Evolutionary conservation across 768 basidiomycete species (phyloP).

Genomic region (Paxillus ammoniavirescens): DNA sequence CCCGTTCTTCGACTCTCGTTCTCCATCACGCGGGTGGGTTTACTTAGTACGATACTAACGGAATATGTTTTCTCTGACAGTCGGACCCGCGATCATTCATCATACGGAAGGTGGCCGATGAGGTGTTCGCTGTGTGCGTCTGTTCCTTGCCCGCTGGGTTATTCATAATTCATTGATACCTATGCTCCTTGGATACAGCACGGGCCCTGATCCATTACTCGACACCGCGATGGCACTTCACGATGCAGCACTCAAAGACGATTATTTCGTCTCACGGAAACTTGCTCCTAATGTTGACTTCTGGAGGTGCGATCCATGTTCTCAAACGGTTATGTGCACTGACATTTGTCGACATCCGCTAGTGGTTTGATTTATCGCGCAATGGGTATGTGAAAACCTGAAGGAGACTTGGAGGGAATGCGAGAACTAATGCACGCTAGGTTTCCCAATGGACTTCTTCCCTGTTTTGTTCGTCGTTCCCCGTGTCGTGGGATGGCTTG

Average conservation of each 20-base stretch:
- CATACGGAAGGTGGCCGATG: conserved; percentile 85
- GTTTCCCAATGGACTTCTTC: conserved; percentile 93
- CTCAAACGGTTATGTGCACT: neutral
- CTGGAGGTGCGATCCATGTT: conserved; percentile 46
- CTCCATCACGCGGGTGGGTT: neutral
- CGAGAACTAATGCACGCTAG: conserved; percentile 33
- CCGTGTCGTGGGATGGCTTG: conserved; percentile 89
- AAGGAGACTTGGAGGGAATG: neutral
- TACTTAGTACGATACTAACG: too few relatives aligned
- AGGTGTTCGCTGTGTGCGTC: conserved; percentile 84
- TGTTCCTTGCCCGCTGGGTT: neutral
- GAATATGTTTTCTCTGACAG: conserved; percentile 32
- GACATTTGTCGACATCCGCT: neutral
- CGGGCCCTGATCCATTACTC: conserved; percentile 80
- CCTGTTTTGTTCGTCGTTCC: conserved; percentile 92
- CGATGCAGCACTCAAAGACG: conserved; percentile 86
- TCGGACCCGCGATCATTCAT: conserved; percentile 92
- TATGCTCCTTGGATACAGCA: conserved; percentile 41
- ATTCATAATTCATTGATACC: neutral
- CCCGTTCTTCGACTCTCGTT: neutral
- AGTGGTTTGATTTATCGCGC: conserved; percentile 90
- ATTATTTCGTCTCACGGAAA: conserved; percentile 80
- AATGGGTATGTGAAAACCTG: conserved; percentile 59
- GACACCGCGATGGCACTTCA: conserved; percentile 89
- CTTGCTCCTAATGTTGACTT: conserved; percentile 92